Evolutionary conservation across 2,329 filamentous ascomycete genomes (phyloP), one percentile per base, ranked within the genome.

Genomic region (Neopestalotiopsis rosae): DNA sequence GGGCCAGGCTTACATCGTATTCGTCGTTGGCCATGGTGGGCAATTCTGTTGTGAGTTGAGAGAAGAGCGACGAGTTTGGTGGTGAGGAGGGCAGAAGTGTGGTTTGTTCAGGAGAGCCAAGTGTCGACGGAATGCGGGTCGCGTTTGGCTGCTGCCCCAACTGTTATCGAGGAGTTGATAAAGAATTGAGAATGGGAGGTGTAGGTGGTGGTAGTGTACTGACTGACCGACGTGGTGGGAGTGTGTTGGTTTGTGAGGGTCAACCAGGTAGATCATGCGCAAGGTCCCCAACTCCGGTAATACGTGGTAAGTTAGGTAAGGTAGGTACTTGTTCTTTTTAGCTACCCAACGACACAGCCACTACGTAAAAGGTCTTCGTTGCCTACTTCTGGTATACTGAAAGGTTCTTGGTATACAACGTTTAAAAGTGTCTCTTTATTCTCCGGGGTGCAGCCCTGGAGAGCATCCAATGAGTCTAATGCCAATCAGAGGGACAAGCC

Each of bases 1-100:
- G 42, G 63, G 52, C 32, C 61, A 68, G 65, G 85, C 94, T 88
- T 87, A 98, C 95, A 92, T 99, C 96, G 87, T 99, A 99, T 88
- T 99, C 96, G 90, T 99, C 96, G 91, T 98, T 99, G 81, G 95
- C 96, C 96, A 98, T 99, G 84, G 78, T 88, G 86, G 82, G 73
- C 74, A 71, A 74, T 74, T 67, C 68, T 57, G 68, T 28, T 34
- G 57, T 58, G 42, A 38, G 68, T 67, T 69, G 59, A 65, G 68
- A 74, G 57, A 59, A 61, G 67, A 49, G 69, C 17, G 20, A 20
- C 45, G 45, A 52, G 61, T 28, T 69, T 69, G 63, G 73, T 65
- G 68, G 69, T 69, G 69, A 69, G 67, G 32, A 70, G 61, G 66
- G 59, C 45, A 56, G 66, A 63, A 67, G 45, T 20, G 49, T 24